Percentiles rank a stretch among this genome's conserved stretches.
phyloP scores from a whole-genome alignment of 2,329 filamentous ascomycete species.

The Arthrobotrys entomopaga region DNA sequence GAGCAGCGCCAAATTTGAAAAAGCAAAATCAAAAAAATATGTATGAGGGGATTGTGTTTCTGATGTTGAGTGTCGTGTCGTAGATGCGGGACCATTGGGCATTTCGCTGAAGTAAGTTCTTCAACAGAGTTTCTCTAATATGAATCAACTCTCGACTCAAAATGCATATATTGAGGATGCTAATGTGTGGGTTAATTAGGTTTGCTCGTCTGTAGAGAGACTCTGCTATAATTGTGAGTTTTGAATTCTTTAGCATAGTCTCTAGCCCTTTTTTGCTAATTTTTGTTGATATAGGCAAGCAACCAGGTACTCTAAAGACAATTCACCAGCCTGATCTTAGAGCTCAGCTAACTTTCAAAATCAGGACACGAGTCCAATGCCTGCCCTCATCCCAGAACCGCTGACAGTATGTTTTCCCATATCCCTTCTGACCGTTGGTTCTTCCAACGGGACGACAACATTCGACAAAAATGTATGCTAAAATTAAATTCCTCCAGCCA shows the following conservation, averaged over 20 bases:
- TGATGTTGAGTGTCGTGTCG: constrained; percentile 63
- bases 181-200: constrained; percentile 69
- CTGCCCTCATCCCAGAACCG: constrained; percentile 95
- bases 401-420: constrained; percentile 73
- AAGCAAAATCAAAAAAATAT: constrained; percentile 12
- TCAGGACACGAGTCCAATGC: constrained; percentile 92
- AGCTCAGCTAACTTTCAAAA: constrained; percentile 42
- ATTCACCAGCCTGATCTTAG: constrained; percentile 20
- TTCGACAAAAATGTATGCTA: neutral
- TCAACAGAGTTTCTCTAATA: neutral
- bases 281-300: constrained; percentile 71
- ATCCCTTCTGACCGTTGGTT: neutral
- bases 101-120: constrained; percentile 67
- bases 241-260: neutral
- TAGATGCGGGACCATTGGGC: constrained; percentile 67
- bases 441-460: constrained; percentile 16
- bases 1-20: constrained; percentile 18
- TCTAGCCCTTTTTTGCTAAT: constrained; percentile 2
- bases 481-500: constrained; percentile 68
- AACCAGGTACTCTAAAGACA: constrained; percentile 70
- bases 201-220: constrained; percentile 96
- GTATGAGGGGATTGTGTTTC: constrained; percentile 47
- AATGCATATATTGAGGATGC: neutral
- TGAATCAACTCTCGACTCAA: neutral
- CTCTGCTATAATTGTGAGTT: constrained; percentile 98